phyloP scores from a whole-genome alignment of 2,329 filamentous ascomycete species.

The Atkinsonella texensis region DNA sequence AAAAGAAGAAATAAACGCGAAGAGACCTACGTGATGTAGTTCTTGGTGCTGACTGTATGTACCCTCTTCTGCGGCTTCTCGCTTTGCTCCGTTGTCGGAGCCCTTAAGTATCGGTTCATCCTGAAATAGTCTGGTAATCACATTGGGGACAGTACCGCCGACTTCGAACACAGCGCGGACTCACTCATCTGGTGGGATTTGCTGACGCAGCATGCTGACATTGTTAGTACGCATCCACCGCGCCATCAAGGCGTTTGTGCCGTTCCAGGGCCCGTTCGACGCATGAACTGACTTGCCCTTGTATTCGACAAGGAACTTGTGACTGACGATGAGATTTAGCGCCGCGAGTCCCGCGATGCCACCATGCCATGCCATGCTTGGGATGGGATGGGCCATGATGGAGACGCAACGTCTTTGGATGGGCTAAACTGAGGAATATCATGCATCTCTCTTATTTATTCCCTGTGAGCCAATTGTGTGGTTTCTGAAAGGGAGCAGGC shows the following conservation, averaged over 20 bases:
- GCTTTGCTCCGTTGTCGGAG: conserved; percentile 18
- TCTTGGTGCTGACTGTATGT: conserved; percentile 22
- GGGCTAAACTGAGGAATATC: too few relatives aligned
- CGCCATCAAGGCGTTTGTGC: conserved; percentile 27
- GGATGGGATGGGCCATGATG: conserved; percentile 18
- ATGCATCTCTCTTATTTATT: too few relatives aligned
- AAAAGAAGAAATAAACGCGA: background rate
- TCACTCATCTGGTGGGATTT: conserved; percentile 24
- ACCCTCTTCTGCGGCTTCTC: conserved; percentile 19
- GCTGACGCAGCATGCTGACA: conserved; percentile 25
- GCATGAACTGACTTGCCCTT: conserved; percentile 23
- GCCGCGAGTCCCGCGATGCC: background rate
- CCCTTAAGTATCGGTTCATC: conserved; percentile 28
- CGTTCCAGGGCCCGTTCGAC: conserved; percentile 24
- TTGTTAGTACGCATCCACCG: conserved; percentile 22
- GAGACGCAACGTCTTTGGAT: conserved; percentile 12
- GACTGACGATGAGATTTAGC: conserved; percentile 3
- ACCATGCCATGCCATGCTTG: background rate
- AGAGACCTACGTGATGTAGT: conserved; percentile 21
- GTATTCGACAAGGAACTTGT: conserved; percentile 17
- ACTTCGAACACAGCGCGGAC: conserved; percentile 25
- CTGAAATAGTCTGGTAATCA: conserved; percentile 27
- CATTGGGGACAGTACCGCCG: conserved; percentile 25
- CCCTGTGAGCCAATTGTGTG: too few relatives aligned
- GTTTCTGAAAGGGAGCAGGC: too few relatives aligned